Evolutionary conservation across 2,329 filamentous ascomycete genomes (phyloP).

Genomic region (Paecilomyces fulvus): DNA sequence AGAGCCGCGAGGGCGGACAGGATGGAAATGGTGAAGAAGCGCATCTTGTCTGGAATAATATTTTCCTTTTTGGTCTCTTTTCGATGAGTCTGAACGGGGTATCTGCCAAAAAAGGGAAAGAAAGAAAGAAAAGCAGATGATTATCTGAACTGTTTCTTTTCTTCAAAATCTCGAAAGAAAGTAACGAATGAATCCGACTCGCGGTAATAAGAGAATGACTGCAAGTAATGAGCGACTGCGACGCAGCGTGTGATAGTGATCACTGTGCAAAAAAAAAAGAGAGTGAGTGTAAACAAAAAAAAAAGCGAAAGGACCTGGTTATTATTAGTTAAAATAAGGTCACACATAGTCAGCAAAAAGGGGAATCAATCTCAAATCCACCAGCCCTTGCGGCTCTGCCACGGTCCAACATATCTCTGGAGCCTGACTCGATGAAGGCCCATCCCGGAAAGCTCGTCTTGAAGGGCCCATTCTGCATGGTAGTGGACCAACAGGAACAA

Average conservation of each 20-base stretch:
- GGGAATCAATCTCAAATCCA: neutral
- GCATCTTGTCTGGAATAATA: conserved; percentile 22
- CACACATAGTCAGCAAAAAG: neutral
- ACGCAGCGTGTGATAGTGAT: conserved; percentile 3
- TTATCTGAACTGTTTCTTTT: neutral
- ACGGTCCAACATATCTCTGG: neutral
- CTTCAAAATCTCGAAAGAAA: conserved; percentile 3
- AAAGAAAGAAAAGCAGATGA: conserved; percentile 7
- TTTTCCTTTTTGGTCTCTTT: conserved; percentile 1
- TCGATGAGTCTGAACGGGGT: conserved; percentile 3
- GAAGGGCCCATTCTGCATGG: neutral
- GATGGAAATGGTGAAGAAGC: conserved; percentile 28
- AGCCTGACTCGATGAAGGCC: neutral
- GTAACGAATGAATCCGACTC: conserved; percentile 13
- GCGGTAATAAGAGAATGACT: conserved; percentile 13
- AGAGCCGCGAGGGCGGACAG: conserved; percentile 31
- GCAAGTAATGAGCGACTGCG: conserved; percentile 7
- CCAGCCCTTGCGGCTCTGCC: neutral
- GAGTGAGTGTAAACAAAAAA: conserved; percentile 4
- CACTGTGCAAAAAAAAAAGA: conserved; percentile 6
- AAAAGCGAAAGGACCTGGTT: neutral
- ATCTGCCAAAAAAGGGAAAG: conserved; percentile 16
- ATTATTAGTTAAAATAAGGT: neutral
- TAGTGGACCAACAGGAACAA: neutral
- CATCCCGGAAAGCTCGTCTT: neutral